These are phyloP conservation scores for Pythium coloratum DNA, from an alignment of 352 stramenopile genomes.

Conservation along the genomic window DNA sequence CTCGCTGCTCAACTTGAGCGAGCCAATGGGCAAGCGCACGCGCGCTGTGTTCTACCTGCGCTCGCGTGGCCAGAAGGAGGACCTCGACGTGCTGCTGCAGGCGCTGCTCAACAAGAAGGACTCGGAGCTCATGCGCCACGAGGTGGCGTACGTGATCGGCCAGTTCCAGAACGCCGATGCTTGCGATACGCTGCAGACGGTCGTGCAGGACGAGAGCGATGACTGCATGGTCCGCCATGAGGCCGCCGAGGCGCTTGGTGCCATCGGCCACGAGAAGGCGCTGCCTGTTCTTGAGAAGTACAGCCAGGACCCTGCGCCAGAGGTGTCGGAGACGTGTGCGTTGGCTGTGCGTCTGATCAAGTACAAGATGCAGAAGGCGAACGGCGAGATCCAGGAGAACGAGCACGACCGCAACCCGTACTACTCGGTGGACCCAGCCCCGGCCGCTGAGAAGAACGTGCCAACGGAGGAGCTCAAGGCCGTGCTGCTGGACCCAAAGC, in stretches of 20 bases:
- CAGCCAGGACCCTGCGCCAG: conserved; percentile 64
- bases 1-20: conserved; percentile 72
- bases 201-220: conserved; percentile 87
- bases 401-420: conserved; percentile 90
- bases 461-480: conserved; percentile 77
- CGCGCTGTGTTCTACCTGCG: conserved; percentile 92
- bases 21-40: conserved; percentile 90
- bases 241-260: conserved; percentile 95
- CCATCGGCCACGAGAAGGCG: conserved; percentile 89
- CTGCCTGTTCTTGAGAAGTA: conserved; percentile 88
- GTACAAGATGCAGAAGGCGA: conserved; percentile 83
- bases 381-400: conserved; percentile 47
- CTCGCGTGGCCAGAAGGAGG: conserved; percentile 72
- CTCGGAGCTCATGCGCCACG: conserved; percentile 96
- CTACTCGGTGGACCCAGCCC: conserved; percentile 95
- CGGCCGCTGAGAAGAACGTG: conserved; percentile 75
- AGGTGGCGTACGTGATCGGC: conserved; percentile 98
- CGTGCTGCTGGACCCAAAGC: conserved; percentile 83
- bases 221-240: conserved; percentile 93
- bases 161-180: conserved; percentile 94
- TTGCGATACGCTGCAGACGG: conserved; percentile 68
- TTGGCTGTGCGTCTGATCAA: conserved; percentile 92
- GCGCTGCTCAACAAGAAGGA: conserved; percentile 82
- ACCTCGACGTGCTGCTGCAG: conserved; percentile 73
- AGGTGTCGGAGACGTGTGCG: conserved; percentile 96